Base-by-base conservation (phyloP, 164 flowering plant species). In the Cinnamomum chago region DNA sequence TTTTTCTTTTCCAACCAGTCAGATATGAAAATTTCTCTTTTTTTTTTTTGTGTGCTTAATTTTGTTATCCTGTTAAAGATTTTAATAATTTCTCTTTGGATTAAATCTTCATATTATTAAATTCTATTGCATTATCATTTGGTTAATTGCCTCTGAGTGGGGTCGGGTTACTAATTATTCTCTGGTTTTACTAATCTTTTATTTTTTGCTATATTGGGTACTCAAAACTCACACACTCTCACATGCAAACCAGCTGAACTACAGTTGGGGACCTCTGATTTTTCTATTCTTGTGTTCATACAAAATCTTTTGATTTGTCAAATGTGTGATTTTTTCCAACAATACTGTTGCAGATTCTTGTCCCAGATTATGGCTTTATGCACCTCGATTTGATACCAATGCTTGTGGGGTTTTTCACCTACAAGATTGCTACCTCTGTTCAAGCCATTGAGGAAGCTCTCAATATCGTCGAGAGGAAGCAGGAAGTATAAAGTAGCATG, bases 361-460 rank as follows among this genome's bases (percentile, higher is more conserved):
- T 88, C 71, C 96, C 96, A 58, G 88, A 93, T 69, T 93, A 88
- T 74, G 97, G 97, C 62, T 76, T 87, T 50, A 85, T 93, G 93
- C 93, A 84, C 77, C 81, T 93, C 50, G 89, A 92, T 65, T 85
- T 93, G 87, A 90, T 92, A 81, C 96, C 97, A 11, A 92, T 93
- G 93, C 84, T 95, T 30, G 94, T 92, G n/a, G 97, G 98, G 14
- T 93, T 92, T 76, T 95, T 95, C 83, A 92, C 98, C 13, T 93
- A 92, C 87, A 95, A 95, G 86, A 79, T 92, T 67, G 96, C 98
- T 20, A 92, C 99, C 69, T 93, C 93, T 66, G n/a, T 78, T 75
- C 98, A 89, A 85, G 96, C 94, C 30, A 80, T 93, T 74, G 97
- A 92, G 76, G 98, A 85, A 0, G 87, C 92, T 25, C 20, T 93